Evolutionary conservation across 1,139 yeast species (phyloP).

Genomic region (Blastobotrys serpentis): DNA sequence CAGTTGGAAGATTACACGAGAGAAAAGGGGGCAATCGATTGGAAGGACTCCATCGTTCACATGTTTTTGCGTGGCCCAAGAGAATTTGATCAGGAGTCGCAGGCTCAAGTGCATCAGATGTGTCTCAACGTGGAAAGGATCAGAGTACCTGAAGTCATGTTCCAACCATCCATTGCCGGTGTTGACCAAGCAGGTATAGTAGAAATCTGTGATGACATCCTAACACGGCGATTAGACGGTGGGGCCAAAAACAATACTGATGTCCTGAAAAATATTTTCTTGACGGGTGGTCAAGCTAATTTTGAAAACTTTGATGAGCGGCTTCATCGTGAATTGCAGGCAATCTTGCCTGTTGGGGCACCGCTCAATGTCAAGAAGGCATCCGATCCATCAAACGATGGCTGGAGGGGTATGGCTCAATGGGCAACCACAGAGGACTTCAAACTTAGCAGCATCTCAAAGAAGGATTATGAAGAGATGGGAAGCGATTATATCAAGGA

Average conservation of each 20-base stretch:
- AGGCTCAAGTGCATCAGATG: slow-evolving; percentile 78
- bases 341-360: slow-evolving; percentile 68
- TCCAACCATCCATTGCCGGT: slow-evolving; percentile 95
- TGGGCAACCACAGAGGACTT: slow-evolving; percentile 60
- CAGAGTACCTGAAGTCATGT: slow-evolving; percentile 85
- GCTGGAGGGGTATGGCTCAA: slow-evolving; percentile 93
- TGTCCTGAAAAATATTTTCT: slow-evolving; percentile 51
- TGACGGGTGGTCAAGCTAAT: slow-evolving; percentile 82
- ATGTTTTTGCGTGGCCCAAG: slow-evolving; percentile 88
- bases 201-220: slow-evolving; percentile 70
- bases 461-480: slow-evolving; percentile 76
- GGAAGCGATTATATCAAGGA: slow-evolving; percentile 90
- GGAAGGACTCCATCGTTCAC: slow-evolving; percentile 79
- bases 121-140: slow-evolving; percentile 89
- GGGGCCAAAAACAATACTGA: slow-evolving; percentile 47
- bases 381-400: slow-evolving; percentile 65
- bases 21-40: slow-evolving; percentile 73
- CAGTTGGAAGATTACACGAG: slow-evolving; percentile 74
- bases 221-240: slow-evolving; percentile 59
- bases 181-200: slow-evolving; percentile 89
- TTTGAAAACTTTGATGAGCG: slow-evolving; percentile 68
- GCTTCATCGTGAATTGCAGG: slow-evolving; percentile 60
- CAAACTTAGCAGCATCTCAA: slow-evolving; percentile 54
- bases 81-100: slow-evolving; percentile 60
- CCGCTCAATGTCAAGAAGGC: slow-evolving; percentile 65